Evolutionary conservation across 352 stramenopile species (phyloP).

Genomic region (Phytophthora pini): DNA sequence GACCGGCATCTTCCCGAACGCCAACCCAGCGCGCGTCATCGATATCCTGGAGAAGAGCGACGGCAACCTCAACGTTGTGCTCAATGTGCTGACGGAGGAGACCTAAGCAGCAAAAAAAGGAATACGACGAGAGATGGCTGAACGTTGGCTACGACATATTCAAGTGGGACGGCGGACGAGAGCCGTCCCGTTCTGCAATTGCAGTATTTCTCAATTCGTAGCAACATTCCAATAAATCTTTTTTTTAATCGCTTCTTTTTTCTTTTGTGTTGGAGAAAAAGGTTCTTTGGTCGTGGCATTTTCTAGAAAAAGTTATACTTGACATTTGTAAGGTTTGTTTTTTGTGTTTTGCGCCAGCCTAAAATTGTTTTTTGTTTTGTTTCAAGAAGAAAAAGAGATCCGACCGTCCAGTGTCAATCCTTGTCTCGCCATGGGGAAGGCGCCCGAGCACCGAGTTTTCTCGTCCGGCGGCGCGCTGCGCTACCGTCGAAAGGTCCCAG

Average conservation of each 20-base stretch:
- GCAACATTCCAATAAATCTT: slow-evolving; percentile 21
- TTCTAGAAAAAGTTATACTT: slow-evolving; percentile 19
- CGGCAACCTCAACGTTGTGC: slow-evolving; percentile 75
- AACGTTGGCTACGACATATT: neutral
- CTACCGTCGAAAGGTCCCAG: slow-evolving; percentile 61
- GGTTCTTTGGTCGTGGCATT: neutral
- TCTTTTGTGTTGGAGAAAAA: neutral
- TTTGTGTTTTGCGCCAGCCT: slow-evolving; percentile 2
- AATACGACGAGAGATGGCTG: neutral
- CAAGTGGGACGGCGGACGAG: slow-evolving; percentile 4
- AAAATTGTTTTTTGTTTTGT: neutral
- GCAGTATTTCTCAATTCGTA: neutral
- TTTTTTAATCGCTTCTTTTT: slow-evolving; percentile 10
- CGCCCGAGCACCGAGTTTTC: slow-evolving; percentile 46
- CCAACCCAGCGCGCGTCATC: slow-evolving; percentile 49
- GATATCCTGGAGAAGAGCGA: slow-evolving; percentile 66
- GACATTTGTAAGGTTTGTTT: slow-evolving; percentile 12
- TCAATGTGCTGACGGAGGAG: slow-evolving; percentile 80
- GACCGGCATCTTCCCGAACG: slow-evolving; percentile 71
- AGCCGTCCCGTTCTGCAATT: neutral
- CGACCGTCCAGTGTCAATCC: slow-evolving; percentile 14
- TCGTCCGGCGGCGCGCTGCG: slow-evolving; percentile 34
- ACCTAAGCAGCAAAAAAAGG: slow-evolving; percentile 22
- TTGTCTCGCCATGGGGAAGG: slow-evolving; percentile 52
- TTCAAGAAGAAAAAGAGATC: slow-evolving; percentile 22